phyloP scores from a whole-genome alignment of 2,329 filamentous ascomycete species.

The Paraconiothyrium sp. region DNA sequence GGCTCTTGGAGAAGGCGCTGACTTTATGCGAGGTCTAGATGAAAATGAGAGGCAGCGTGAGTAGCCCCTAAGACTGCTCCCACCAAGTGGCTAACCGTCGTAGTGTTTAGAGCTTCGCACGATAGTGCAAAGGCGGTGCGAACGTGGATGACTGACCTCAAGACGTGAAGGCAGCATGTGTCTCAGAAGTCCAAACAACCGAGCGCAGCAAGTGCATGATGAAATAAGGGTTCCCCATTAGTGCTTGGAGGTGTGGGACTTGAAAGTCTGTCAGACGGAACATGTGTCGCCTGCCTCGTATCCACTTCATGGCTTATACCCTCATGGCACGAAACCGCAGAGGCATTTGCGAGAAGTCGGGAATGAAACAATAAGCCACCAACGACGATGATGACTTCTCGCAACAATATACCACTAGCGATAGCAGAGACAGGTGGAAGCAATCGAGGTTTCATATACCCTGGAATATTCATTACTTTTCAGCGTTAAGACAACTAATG shows the following conservation, averaged over 20 bases:
- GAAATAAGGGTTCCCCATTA: neutral
- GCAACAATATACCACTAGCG: no score
- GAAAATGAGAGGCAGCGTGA: slow-evolving; percentile 81
- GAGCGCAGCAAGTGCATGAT: neutral
- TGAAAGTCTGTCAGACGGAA: neutral
- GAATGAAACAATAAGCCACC: no score
- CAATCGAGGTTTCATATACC: neutral
- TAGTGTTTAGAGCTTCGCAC: slow-evolving; percentile 60
- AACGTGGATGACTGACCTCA: slow-evolving; percentile 55
- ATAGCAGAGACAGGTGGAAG: no score
- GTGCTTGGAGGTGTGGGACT: neutral
- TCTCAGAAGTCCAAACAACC: neutral
- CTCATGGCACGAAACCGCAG: no score
- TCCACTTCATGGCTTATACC: no score
- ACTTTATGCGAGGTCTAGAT: slow-evolving; percentile 88
- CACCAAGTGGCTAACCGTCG: slow-evolving; percentile 15
- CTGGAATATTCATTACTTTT: no score
- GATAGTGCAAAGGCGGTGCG: slow-evolving; percentile 58
- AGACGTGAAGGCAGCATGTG: slow-evolving; percentile 39
- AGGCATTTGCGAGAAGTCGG: no score
- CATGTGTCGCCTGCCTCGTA: neutral
- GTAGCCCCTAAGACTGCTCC: slow-evolving; percentile 28
- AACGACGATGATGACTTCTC: no score
- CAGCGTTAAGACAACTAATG: no score
- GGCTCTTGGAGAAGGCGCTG: slow-evolving; percentile 71